These are phyloP conservation scores for Cytospora piceae DNA, from an alignment of 2,329 filamentous ascomycete genomes.

Conservation along the genomic window DNA sequence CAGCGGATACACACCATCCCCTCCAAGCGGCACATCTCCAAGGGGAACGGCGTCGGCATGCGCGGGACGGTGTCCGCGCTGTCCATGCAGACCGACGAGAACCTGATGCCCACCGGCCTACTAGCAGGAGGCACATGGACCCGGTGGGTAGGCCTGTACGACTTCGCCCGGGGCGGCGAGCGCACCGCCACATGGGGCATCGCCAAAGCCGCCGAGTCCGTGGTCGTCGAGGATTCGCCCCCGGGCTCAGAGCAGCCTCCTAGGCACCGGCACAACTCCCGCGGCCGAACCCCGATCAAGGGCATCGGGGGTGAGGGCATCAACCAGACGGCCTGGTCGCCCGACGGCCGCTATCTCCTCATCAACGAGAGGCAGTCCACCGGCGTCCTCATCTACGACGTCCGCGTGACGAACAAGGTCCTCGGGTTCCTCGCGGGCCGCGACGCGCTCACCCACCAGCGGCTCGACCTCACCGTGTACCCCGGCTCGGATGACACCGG, in stretches of 20 bases:
- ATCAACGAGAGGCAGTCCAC: constrained; percentile 61
- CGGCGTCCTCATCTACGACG: constrained; percentile 64
- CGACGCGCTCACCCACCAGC: constrained; percentile 56
- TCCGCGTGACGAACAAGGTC: constrained; percentile 61
- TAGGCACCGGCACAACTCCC: neutral
- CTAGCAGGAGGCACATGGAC: constrained; percentile 68
- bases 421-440: constrained; percentile 58
- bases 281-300: neutral
- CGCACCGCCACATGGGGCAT: constrained; percentile 64
- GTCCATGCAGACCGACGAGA: constrained; percentile 47
- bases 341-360: constrained; percentile 65
- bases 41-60: constrained; percentile 66
- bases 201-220: constrained; percentile 53
- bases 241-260: neutral
- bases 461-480: constrained; percentile 60
- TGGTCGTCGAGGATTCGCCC: neutral
- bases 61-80: constrained; percentile 64
- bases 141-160: constrained; percentile 65
- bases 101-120: constrained; percentile 43
- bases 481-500: constrained; percentile 40
- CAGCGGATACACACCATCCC: constrained; percentile 63
- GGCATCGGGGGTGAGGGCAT: constrained; percentile 65
- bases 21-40: constrained; percentile 60
- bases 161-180: constrained; percentile 57
- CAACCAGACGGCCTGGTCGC: constrained; percentile 63